Base-by-base conservation (phyloP, 495 filamentous ascomycete species). In the Hamigera avellanea region DNA sequence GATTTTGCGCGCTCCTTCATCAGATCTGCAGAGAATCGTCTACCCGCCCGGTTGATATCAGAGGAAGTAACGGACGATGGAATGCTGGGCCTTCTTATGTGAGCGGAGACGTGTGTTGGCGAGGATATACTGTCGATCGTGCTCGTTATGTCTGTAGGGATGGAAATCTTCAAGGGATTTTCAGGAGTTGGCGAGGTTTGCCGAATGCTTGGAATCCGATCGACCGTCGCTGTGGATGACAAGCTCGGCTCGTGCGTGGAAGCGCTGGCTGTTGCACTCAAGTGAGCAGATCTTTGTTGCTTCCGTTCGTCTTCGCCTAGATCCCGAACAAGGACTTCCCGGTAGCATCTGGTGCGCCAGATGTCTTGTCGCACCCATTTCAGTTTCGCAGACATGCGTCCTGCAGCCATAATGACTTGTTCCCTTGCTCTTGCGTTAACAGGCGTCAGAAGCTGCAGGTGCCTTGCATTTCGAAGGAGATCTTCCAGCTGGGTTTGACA, bases 311-410 rank as follows among this genome's bases (percentile, higher is more conserved):
- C 86, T 38, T 95, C 84, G 39, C 86, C 81, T 26, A 96, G 62
- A 50, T 95, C 91, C 57, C 86, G 62, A 1, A 73, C 65, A 9
- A 96, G 69, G 37, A 99, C 83, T 50, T 95, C 87, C 35, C 80
- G 80, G 56, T 96, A 86, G 42, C 88, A 95, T 52, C 74, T 87
- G 40, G 88, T 70, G 17, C 80, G 84, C 86, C 86, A 95, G 9
- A 94, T 89, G 42, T 95, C 87, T 54, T 88, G 86, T 40, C 91
- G 69, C 14, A 80, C 75, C 89, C 88, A 95, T 52, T 93, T 89
- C 26, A 96, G 63, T 47, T 91, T 88, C 5, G 87, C 87, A 16
- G 88, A 76, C 61, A 94, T 79, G 8, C 81, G 75, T 2, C 78
- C 87, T 10, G 91, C 93, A 21, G 85, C 80, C 45, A 86, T 67